Percentiles rank a stretch among this genome's conserved stretches.
Conservation (phyloP, 768 basidiomycete genomes). For the Lepiota brunneoincarnata region DNA sequence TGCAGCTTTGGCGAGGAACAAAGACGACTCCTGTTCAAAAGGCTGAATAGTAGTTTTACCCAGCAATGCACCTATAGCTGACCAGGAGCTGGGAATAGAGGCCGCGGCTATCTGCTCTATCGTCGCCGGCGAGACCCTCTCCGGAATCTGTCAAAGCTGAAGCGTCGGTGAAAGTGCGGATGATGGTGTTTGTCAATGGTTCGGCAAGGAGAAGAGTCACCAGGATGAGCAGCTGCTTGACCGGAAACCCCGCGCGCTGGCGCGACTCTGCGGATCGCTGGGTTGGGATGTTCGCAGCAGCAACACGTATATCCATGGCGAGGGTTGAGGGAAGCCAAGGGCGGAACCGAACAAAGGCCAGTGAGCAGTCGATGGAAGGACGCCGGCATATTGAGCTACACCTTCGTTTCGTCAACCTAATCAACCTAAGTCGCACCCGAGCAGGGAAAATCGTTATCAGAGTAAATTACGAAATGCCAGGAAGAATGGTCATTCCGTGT, state of each 20-base stretch:
- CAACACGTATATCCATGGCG: background rate
- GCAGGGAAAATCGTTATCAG: no score
- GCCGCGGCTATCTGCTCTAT: constrained; percentile 35
- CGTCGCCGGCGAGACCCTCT: constrained; percentile 39
- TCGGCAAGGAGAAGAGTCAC: constrained; percentile 39
- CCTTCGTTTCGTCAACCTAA: no score
- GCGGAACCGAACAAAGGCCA: background rate
- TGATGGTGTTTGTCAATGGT: constrained; percentile 40
- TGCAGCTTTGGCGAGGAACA: constrained; percentile 10
- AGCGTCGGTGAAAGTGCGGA: constrained; percentile 42
- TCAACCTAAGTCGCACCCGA: no score
- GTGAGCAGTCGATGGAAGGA: no score
- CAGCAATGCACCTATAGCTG: constrained; percentile 10
- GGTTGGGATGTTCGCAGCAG: background rate
- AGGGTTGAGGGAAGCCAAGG: background rate
- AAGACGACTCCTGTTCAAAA: constrained; percentile 8
- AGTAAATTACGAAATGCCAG: no score
- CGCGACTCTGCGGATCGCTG: background rate
- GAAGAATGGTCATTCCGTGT: no score
- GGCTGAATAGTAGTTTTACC: background rate
- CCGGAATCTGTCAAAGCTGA: constrained; percentile 28
- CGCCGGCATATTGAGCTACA: no score
- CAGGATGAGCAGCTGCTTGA: constrained; percentile 36
- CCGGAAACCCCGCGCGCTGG: constrained; percentile 35
- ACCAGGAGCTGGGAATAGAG: constrained; percentile 49